phyloP scores from a whole-genome alignment of 2,329 filamentous ascomycete species.

The Fusarium sp. region DNA sequence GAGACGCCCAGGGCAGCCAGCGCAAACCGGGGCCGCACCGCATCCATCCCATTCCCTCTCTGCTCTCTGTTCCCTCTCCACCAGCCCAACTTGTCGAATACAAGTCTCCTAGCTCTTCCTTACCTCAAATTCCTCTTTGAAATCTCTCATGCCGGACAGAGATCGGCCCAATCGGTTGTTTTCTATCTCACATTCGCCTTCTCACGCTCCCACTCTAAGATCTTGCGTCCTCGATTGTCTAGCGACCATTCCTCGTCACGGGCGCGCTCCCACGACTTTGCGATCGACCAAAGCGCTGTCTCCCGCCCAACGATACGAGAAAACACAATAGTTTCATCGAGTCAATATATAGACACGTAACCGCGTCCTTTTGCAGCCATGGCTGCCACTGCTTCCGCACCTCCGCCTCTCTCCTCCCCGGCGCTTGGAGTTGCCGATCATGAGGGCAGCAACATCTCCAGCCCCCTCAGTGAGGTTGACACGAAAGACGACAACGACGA shows the following conservation, averaged over 20 bases:
- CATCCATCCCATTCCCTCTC: conserved; percentile 19
- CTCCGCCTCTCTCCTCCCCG: conserved; percentile 58
- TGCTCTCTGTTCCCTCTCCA: conserved; percentile 22
- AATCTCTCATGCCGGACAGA: conserved; percentile 20
- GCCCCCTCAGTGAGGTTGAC: conserved; percentile 91
- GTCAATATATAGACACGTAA: conserved; percentile 19
- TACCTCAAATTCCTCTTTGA: not conserved
- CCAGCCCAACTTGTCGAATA: conserved; percentile 6
- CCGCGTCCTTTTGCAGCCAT: conserved; percentile 49
- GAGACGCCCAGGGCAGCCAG: conserved; percentile 24
- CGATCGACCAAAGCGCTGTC: conserved; percentile 17
- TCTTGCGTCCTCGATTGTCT: conserved; percentile 4
- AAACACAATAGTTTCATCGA: conserved; percentile 3
- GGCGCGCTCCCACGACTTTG: conserved; percentile 36
- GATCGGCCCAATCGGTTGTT: conserved; percentile 13
- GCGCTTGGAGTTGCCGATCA: conserved; percentile 54
- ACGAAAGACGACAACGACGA: conserved; percentile 79
- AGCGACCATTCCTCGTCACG: conserved; percentile 26
- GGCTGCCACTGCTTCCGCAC: conserved; percentile 63
- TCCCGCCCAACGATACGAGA: conserved; percentile 1
- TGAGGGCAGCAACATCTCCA: conserved; percentile 80
- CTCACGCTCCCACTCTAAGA: not conserved
- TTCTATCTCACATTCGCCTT: not conserved
- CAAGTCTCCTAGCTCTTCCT: conserved; percentile 2
- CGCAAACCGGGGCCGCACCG: conserved; percentile 40